Base-by-base conservation (phyloP, 139 green algal species). In the Picochlorum sp. region DNA sequence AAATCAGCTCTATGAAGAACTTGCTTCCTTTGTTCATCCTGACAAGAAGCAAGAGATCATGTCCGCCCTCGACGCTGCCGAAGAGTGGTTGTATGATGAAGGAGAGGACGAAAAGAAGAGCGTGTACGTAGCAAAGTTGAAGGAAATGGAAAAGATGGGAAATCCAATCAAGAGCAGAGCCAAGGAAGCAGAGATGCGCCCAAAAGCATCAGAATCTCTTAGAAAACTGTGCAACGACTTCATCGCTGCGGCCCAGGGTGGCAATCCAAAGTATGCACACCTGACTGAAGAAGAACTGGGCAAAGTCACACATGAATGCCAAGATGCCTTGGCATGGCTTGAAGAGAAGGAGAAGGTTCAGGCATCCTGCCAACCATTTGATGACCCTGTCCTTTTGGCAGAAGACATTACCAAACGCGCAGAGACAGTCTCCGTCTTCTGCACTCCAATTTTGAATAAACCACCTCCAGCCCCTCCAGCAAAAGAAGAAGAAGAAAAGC, bases 11-110 rank as follows among this genome's bases (percentile, higher is more conserved):
- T 67, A 64, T 57, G 90, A 86, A 26, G 24, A 44, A 2, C 72
- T 87, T 30, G 63, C 70, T 1, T 45, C 70, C 3, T 97, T 83
- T 63, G 83, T 89, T 26, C 81, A 72, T 28, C 74, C 88, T 45
- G 76, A 65, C 3, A 85, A 90, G 47, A 79, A 74, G 47, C 70
- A 81, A 58, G 51, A 67, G 20, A 76, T 96, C 41, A 65, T 61
- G 28, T 51, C 70, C 15, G 62, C 75, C 71, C 87, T 98, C 47
- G 66, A 81, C 24, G 8, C 70, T 11, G 20, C 54, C 5, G 71
- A 99, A 84, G 88, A 98, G 74, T 99, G 94, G 94, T 80, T 99
- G 73, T 99, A 99, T 57, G 94, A 98, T 5, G 94, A 99, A 55
- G 94, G 94, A 9, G 94, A 99, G 81, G 88, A 98, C 70, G 79